Evolutionary conservation across 208 protist genomes (phyloP).

Genomic region (Leishmania amazonensis): DNA sequence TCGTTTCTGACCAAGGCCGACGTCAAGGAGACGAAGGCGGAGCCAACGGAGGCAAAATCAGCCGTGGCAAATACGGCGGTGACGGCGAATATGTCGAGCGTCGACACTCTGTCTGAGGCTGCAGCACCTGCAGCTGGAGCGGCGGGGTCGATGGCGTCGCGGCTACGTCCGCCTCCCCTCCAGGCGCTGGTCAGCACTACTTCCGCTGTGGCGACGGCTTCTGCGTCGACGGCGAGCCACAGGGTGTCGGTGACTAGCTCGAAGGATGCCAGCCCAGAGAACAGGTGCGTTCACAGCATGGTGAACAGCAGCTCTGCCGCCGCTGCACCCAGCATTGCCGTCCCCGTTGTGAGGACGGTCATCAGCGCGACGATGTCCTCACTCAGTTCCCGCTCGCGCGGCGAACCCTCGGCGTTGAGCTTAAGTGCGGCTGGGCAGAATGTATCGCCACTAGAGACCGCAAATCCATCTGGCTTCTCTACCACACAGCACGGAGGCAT

Average conservation of each 20-base stretch:
- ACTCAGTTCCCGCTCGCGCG: not conserved
- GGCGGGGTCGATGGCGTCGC: slow-evolving; percentile 5
- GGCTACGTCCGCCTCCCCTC: slow-evolving; percentile 1
- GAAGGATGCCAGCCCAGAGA: not conserved
- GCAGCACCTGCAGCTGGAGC: slow-evolving; percentile 8
- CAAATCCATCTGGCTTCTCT: not conserved
- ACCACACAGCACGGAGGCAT: not conserved
- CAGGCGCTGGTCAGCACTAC: not conserved
- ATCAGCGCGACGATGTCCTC: not conserved
- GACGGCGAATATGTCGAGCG: not conserved
- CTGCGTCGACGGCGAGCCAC: not conserved
- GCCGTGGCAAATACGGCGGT: not conserved
- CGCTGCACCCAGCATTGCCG: not conserved
- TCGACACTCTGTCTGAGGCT: too few relatives aligned
- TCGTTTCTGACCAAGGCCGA: not conserved
- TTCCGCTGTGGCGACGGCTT: not conserved
- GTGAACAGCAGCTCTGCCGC: not conserved
- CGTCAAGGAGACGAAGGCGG: not conserved
- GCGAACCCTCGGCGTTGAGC: not conserved
- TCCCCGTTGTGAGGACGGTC: not conserved
- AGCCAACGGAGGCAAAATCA: not conserved
- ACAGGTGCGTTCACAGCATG: not conserved
- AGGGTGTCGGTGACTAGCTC: not conserved
- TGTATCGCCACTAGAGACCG: not conserved
- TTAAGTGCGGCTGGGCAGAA: not conserved